Evolutionary conservation across 345 rosid species (phyloP), one percentile per base, ranked within the genome.

Genomic region (Cardamine chenopodiifolia): DNA sequence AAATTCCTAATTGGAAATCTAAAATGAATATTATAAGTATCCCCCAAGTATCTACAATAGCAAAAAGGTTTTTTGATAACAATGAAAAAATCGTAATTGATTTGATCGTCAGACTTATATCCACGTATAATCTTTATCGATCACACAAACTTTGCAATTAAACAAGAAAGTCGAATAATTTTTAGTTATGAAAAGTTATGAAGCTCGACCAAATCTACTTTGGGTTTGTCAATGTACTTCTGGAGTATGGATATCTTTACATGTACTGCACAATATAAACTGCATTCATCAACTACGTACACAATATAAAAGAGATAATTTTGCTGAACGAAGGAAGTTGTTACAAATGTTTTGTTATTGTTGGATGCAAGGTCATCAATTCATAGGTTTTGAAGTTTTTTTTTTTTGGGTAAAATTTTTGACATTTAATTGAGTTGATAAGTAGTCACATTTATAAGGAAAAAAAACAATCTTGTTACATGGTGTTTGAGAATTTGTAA

Each of bases 151-250:
- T 50, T 60, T 60, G 29, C 18, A 37, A 6, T 37, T 20, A 35
- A 37, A 19, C 8, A 40, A 32, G 2, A 10, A 18, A 6, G 23
- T 34, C 34, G 9, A 13, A 37, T 19, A 61, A 39, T 61, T 37
- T 62, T 28, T 47, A 23, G 17, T 63, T 32, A 63, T 63, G 53
- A 26, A 60, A 61, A 61, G 19, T 61, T 47, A 37, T 35, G 11
- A 64, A 45, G 55, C 10, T 40, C 32, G 18, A 10, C 6, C 44
- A 40, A 22, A 61, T 61, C 49, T 61, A 62, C 50, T 62, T 15
- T 62, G 4, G 34, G 28, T 18, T 47, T 47, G 13, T 44, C 9
- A 65, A 18, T 64, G 54, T 45, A 45, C 54, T 44, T 44, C 2
- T 15, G 25, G n/a, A n/a, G n/a, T n/a, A n/a, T n/a, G n/a, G n/a